phyloP scores from a whole-genome alignment of 2,329 filamentous ascomycete species.

The Geosmithia flava region DNA sequence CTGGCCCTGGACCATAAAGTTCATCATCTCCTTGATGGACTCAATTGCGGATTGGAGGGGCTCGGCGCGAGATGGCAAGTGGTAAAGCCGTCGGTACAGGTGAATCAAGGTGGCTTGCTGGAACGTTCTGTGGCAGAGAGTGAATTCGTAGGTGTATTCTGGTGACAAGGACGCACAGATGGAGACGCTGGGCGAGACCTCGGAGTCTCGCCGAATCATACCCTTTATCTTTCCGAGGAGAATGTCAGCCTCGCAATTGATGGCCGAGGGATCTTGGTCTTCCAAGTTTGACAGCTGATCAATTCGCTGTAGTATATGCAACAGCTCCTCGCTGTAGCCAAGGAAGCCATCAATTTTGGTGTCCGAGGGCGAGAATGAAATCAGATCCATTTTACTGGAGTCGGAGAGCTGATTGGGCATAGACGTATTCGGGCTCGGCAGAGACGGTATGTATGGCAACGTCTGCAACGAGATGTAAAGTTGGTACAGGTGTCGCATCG shows the following conservation, averaged over 20 bases:
- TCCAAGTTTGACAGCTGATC: constrained; percentile 1
- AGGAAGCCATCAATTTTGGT: constrained; percentile 14
- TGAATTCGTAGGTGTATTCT: constrained; percentile 11
- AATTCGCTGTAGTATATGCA: constrained; percentile 11
- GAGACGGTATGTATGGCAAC: constrained; percentile 9
- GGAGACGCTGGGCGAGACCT: constrained; percentile 6
- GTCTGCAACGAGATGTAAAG: constrained; percentile 14
- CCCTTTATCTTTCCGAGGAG: constrained; percentile 10
- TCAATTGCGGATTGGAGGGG: constrained; percentile 8
- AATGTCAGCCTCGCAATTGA: constrained; percentile 5
- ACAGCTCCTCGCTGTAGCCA: constrained; percentile 14
- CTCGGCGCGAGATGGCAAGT: constrained; percentile 6
- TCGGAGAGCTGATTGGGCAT: not conserved
- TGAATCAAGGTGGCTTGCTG: constrained; percentile 14
- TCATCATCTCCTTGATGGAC: constrained; percentile 9
- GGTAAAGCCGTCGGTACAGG: constrained; percentile 11
- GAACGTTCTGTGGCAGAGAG: constrained; percentile 11
- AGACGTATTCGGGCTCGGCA: not conserved
- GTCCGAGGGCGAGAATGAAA: not conserved
- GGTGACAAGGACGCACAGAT: constrained; percentile 10
- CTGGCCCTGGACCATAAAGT: constrained; percentile 13
- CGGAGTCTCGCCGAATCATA: constrained; percentile 11
- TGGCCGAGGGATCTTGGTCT: not conserved
- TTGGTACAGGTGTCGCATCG: constrained; percentile 14
- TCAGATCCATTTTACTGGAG: not conserved